phyloP scores from a whole-genome alignment of 75 land plant species.

The Isoetes taiwanensis region DNA sequence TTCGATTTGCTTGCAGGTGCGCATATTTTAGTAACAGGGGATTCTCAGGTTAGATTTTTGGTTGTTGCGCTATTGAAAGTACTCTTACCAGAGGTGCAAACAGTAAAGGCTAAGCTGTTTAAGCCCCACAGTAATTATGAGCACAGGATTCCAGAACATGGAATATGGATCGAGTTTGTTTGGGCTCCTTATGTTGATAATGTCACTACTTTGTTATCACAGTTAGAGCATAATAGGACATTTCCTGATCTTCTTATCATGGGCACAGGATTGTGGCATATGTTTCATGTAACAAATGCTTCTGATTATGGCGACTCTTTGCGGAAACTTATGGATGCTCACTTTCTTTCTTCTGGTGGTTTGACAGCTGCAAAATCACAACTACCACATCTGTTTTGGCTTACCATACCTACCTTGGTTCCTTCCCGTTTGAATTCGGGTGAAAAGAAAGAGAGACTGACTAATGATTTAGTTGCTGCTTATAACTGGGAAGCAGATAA shows the following conservation, averaged over 20 bases:
- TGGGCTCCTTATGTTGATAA: slow-evolving; percentile 84
- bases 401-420: slow-evolving; percentile 59
- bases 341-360: slow-evolving; percentile 25
- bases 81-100: slow-evolving; percentile 23
- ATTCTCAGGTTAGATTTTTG: slow-evolving; percentile 76
- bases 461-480: slow-evolving; percentile 11
- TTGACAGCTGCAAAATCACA: too few species aligned
- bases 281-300: slow-evolving; percentile 60
- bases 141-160: slow-evolving; percentile 20
- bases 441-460: slow-evolving; percentile 59
- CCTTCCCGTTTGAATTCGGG: slow-evolving; percentile 51
- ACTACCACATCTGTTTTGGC: slow-evolving; percentile 80
- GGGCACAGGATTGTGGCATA: slow-evolving; percentile 89
- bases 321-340: slow-evolving; percentile 11
- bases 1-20: slow-evolving; percentile 62
- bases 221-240: too few species aligned
- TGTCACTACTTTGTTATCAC: slow-evolving; percentile 29
- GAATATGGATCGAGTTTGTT: slow-evolving; percentile 45
- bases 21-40: slow-evolving; percentile 84
- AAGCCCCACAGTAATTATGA: slow-evolving; percentile 60
- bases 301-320: slow-evolving; percentile 39
- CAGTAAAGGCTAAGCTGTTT: slow-evolving; percentile 40
- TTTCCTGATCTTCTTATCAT: slow-evolving; percentile 66
- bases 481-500: slow-evolving; percentile 31
- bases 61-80: slow-evolving; percentile 46